Evolutionary conservation across 2,329 filamentous ascomycete genomes (phyloP), one percentile per base, ranked within the genome.

Genomic region (Cadophora malorum): DNA sequence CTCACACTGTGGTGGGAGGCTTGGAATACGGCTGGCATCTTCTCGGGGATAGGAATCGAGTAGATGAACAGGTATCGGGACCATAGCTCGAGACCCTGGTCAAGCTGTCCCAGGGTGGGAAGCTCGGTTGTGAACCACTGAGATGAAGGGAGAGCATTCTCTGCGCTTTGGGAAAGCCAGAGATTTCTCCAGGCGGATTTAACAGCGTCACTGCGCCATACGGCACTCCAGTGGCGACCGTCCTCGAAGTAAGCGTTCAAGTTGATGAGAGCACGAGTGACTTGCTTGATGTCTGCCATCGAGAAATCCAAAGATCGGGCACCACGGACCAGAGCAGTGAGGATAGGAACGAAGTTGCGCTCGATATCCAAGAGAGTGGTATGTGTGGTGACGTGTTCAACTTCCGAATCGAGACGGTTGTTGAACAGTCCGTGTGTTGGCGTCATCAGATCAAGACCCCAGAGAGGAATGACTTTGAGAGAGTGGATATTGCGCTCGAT

Each of bases 1-100:
- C 85, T 85, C 53, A 87, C 85, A 67, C 85, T 86, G 77, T 89
- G 86, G 72, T 89, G 87, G 1, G 87, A 88, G 31, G 86, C 86
- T 75, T 89, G 86, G 76, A 88, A 89, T 3, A 89, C 84, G n/a
- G 81, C 81, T 0, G 87, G 86, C 35, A 76, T 75, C 10, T 68
- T 67, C 5, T 76, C 75, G 3, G 81, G 81, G 23, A 83, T 78
- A 0, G 81, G 80, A 33, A 83, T 80, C 0, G 81, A 82, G 70
- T 82, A 82, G 53, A 83, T 83, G 74, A 83, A 83, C 8, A 83
- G 14, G 68, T 69, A 83, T 72, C 81, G 78, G 67, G 79, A 80
- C 66, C 66, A 68, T 16, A 68, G 25, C 38, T 68, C 66, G 10
- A 68, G 63, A 38, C 66, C 66, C 52, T 68, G 66, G 14, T 68